These are phyloP conservation scores for Thraustochytrium sp. DNA, from an alignment of 352 stramenopile genomes.

Conservation along the genomic window DNA sequence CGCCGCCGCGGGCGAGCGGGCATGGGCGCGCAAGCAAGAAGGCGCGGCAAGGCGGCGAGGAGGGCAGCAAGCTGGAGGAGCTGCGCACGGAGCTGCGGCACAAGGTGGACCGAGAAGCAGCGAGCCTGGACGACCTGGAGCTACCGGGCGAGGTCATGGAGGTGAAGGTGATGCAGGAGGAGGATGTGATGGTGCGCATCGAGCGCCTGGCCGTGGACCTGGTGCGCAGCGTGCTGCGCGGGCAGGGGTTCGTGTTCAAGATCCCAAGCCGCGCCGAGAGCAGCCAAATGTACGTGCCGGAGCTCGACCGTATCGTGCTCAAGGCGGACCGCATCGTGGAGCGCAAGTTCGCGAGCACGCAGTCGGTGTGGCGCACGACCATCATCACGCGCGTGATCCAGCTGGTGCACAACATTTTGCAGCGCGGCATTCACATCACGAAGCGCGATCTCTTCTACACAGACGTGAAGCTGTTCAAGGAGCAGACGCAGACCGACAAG, in stretches of 20 bases:
- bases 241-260: slow-evolving; percentile 52
- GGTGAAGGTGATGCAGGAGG: background rate
- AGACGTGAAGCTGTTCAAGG: slow-evolving; percentile 73
- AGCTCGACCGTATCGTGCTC: slow-evolving; percentile 69
- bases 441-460: slow-evolving; percentile 86
- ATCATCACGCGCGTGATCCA: slow-evolving; percentile 73
- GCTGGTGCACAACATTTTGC: slow-evolving; percentile 66
- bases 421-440: slow-evolving; percentile 72
- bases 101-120: background rate
- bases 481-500: slow-evolving; percentile 70
- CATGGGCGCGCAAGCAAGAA: no score
- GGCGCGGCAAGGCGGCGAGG: no score
- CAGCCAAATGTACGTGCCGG: slow-evolving; percentile 74
- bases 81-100: background rate
- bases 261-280: slow-evolving; percentile 58
- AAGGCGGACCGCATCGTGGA: slow-evolving; percentile 55
- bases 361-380: slow-evolving; percentile 63
- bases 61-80: background rate
- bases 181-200: slow-evolving; percentile 52
- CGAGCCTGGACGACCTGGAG: slow-evolving; percentile 4
- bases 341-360: slow-evolving; percentile 52
- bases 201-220: slow-evolving; percentile 63
- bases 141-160: background rate
- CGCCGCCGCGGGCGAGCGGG: no score
- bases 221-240: slow-evolving; percentile 56